phyloP scores from a whole-genome alignment of 768 basidiomycete genomes.

The Hydnum rufescens region DNA sequence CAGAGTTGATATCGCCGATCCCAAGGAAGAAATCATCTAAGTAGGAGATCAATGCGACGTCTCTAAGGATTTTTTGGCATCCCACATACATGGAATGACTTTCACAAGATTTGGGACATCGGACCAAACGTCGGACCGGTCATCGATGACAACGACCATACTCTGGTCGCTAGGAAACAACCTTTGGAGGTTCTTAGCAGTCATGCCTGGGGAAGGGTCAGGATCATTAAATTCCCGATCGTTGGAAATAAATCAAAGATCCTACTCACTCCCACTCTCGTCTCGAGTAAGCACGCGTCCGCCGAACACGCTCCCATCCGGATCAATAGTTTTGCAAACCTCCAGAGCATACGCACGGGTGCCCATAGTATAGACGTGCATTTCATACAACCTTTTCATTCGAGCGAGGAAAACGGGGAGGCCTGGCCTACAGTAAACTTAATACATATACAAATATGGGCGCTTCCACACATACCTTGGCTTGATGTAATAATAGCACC shows the following conservation, averaged over 20 bases:
- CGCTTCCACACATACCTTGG: constrained; percentile 39
- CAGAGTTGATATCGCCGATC: constrained; percentile 94
- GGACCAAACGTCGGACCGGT: constrained; percentile 96
- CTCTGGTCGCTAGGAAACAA: constrained; percentile 93
- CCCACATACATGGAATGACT: constrained; percentile 75
- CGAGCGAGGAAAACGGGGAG: constrained; percentile 55
- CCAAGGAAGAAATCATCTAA: constrained; percentile 95
- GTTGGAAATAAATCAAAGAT: constrained; percentile 1
- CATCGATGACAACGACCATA: constrained; percentile 99
- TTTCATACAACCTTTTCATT: constrained; percentile 69
- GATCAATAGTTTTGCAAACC: constrained; percentile 88
- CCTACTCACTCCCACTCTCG: constrained; percentile 78
- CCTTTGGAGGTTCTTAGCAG: constrained; percentile 77
- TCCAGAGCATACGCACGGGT: constrained; percentile 92
- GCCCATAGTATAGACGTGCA: constrained; percentile 99
- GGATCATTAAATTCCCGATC: neutral
- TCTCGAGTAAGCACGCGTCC: constrained; percentile 80
- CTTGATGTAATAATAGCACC: constrained; percentile 95
- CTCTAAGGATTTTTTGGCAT: no score
- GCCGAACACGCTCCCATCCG: constrained; percentile 65
- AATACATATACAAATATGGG: neutral
- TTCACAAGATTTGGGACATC: constrained; percentile 93
- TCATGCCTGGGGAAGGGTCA: constrained; percentile 38
- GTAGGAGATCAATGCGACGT: constrained; percentile 8
- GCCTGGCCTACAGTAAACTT: constrained; percentile 39